A percentile compares a stretch with the other conserved stretches of the same genome.
Conservation (phyloP, 2,329 filamentous ascomycete genomes). For the Cladosporium sp. region DNA sequence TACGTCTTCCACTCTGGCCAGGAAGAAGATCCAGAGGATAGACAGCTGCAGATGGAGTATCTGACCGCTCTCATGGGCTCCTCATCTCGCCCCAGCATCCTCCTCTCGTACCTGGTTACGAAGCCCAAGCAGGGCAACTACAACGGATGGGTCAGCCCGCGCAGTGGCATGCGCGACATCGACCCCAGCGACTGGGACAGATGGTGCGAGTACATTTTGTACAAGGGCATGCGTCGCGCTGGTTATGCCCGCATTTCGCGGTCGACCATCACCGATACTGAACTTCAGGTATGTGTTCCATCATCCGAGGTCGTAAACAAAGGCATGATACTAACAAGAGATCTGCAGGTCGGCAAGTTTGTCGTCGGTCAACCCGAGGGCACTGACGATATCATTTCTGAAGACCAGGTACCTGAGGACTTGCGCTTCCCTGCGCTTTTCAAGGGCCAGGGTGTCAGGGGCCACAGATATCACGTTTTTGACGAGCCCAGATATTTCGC, state of each 20-base stretch:
- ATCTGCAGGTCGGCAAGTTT: slow-evolving; percentile 72
- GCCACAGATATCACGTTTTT: slow-evolving; percentile 92
- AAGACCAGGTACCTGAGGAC: slow-evolving; percentile 68
- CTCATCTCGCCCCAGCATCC: slow-evolving; percentile 69
- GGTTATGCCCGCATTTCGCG: slow-evolving; percentile 87
- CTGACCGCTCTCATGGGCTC: slow-evolving; percentile 82
- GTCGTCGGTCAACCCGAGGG: slow-evolving; percentile 66
- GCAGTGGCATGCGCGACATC: slow-evolving; percentile 90
- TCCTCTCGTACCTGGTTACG: slow-evolving; percentile 89
- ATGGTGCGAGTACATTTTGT: slow-evolving; percentile 98
- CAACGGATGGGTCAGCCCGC: slow-evolving; percentile 83
- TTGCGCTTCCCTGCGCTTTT: slow-evolving; percentile 81
- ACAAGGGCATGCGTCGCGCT: slow-evolving; percentile 76
- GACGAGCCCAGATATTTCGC: slow-evolving; percentile 70
- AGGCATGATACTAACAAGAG: slow-evolving; percentile 12
- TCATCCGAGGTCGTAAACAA: background rate
- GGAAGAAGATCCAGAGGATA: slow-evolving; percentile 90
- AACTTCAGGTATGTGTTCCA: slow-evolving; percentile 64
- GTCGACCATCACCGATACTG: slow-evolving; percentile 91
- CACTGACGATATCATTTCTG: slow-evolving; percentile 60
- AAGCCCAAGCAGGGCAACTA: slow-evolving; percentile 90
- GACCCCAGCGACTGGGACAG: slow-evolving; percentile 90
- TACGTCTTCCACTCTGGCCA: slow-evolving; percentile 99
- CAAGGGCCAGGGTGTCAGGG: slow-evolving; percentile 76
- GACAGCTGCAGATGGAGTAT: slow-evolving; percentile 79